Evolutionary conservation across 2,329 filamentous ascomycete species (phyloP).

Genomic region (Hyphodiscus sp.): DNA sequence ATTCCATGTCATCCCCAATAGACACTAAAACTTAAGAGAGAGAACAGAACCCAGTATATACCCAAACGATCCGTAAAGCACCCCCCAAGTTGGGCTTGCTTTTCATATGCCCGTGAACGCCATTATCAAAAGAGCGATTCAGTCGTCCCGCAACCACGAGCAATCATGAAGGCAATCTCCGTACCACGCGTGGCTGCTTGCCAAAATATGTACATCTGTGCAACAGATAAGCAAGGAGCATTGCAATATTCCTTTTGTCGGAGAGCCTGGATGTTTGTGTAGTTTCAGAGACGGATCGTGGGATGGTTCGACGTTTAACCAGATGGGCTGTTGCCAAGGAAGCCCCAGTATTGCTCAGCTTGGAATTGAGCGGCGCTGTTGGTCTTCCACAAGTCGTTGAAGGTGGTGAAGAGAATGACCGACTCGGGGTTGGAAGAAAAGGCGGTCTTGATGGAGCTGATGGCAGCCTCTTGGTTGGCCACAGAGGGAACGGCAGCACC

Average conservation of each 20-base stretch:
- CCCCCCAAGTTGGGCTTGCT: neutral
- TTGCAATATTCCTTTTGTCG: neutral
- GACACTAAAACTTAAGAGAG: neutral
- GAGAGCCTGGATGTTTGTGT: neutral
- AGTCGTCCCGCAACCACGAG: neutral
- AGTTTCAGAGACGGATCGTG: neutral
- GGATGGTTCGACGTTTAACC: conserved; percentile 1
- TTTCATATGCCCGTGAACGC: neutral
- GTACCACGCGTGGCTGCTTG: neutral
- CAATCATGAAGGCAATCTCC: neutral
- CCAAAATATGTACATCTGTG: neutral
- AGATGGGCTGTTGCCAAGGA: conserved; percentile 32
- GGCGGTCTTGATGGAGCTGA: conserved; percentile 54
- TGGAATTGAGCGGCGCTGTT: conserved; percentile 56
- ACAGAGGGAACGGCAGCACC: conserved; percentile 60
- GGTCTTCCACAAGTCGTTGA: conserved; percentile 74
- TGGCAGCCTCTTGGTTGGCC: conserved; percentile 59
- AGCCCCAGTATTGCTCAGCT: conserved; percentile 74
- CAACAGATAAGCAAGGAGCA: neutral
- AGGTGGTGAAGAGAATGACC: conserved; percentile 71
- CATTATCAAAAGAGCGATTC: neutral
- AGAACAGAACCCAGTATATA: neutral
- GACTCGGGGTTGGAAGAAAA: conserved; percentile 46
- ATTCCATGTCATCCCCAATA: neutral
- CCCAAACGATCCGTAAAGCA: neutral